Evolutionary conservation across 176 grass and related monocot genomes (phyloP), one percentile per base, ranked within the genome.

Genomic region (Hyparrhenia diplandra): DNA sequence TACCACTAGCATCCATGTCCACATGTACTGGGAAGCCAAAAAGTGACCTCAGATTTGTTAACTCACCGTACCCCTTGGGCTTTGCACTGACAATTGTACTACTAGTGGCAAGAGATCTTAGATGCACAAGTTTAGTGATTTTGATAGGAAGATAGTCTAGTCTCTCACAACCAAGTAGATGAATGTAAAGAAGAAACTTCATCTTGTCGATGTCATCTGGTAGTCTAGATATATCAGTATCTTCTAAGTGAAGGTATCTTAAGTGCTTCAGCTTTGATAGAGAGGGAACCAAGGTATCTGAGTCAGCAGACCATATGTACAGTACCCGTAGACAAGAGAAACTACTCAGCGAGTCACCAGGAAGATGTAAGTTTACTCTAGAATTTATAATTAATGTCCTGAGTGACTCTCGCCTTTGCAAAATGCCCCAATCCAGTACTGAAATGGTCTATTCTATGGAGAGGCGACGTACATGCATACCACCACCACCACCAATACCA

Each of bases 231-330:
- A 82, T 63, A n/a, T 74, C 36, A 36, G 78, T 63, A 0, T 8
- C 0, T 0, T 5, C 0, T 16, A 82, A 25, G 1, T 7, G 0
- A 18, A 87, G 40, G 31, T 30, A 74, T 14, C 79, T 76, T 18
- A 87, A 17, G 41, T 87, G 85, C 24, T 41, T 76, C n/a, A 87
- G 23, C 13, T 63, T 6, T 17, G 14, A 43, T 0, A 87, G 17
- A 20, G 47, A 82, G 23, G 9, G 10, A 62, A 73, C 20, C 8
- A 82, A 52, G 4, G 0, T 18, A 28, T 25, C 17, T 0, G 36
- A 58, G 2, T 82, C 2, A 0, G 24, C 13, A 27, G 0, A 1
- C 18, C 0, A 0, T 5, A 82, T 37, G 8, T 5, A 10, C 1
- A 87, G 14, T 4, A 76, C 37, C 0, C 85, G 13, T 2, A 32